phyloP scores from a whole-genome alignment of 2,329 filamentous ascomycete species.

The Nothomitra cinnamomea region DNA sequence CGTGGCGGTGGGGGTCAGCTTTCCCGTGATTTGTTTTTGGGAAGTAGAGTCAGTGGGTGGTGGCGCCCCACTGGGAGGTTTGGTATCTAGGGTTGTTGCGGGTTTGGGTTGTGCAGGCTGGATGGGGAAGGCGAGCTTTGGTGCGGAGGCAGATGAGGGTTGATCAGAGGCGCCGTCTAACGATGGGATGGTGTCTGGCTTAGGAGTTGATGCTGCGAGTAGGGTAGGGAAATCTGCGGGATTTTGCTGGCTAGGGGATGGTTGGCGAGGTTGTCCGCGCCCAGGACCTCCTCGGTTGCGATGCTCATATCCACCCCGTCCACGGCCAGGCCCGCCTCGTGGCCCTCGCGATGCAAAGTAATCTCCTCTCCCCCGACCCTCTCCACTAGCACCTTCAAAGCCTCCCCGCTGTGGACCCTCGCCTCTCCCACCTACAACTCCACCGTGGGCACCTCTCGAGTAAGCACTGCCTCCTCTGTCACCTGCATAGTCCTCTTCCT shows the following conservation, averaged over 20 bases:
- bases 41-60: not conserved
- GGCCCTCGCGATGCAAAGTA: conserved; percentile 14
- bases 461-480: conserved; percentile 20
- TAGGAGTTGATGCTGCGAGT: not conserved
- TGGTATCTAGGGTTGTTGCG: not conserved
- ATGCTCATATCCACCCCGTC: conserved; percentile 7
- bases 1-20: no score
- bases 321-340: conserved; percentile 16
- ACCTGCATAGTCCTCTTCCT: conserved; percentile 14
- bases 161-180: not conserved
- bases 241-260: not conserved
- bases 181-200: no score
- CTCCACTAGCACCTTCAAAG: conserved; percentile 3
- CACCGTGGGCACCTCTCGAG: conserved; percentile 20
- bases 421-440: conserved; percentile 15
- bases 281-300: conserved; percentile 1
- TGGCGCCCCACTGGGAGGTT: not conserved
- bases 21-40: no score
- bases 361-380: conserved; percentile 14
- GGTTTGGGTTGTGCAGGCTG: not conserved
- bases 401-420: conserved; percentile 11
- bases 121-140: conserved; percentile 2
- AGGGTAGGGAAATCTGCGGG: conserved; percentile 5
- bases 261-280: not conserved
- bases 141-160: not conserved